These are phyloP conservation scores for Eudorina sp. DNA, from an alignment of 139 green algal species.

Conservation along the genomic window DNA sequence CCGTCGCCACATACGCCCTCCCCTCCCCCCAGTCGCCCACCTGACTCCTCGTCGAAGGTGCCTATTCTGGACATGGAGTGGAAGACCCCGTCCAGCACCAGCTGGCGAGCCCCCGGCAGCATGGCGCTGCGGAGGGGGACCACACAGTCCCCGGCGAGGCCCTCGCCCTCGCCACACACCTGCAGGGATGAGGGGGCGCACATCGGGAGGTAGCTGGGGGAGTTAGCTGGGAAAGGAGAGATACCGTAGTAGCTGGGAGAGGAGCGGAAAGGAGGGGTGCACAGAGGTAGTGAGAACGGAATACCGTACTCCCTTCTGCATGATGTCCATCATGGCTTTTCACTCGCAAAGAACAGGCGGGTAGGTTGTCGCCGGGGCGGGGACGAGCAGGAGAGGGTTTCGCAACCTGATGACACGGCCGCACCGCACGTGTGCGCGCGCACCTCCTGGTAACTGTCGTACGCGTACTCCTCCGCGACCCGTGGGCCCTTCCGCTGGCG, in stretches of 20 bases:
- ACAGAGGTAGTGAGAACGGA: too few species aligned
- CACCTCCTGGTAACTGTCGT: conserved; percentile 65
- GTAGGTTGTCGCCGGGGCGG: too few species aligned
- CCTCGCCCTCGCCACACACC: conserved; percentile 63
- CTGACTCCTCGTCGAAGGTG: conserved; percentile 68
- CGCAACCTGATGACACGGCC: not conserved
- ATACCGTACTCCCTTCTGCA: too few species aligned
- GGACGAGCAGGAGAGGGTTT: too few species aligned
- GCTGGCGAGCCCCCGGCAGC: conserved; percentile 69
- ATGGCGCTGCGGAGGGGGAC: conserved; percentile 74
- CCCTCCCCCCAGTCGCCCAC: conserved; percentile 44
- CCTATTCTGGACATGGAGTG: conserved; percentile 76
- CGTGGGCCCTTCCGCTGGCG: conserved; percentile 23
- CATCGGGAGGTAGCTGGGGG: too few species aligned
- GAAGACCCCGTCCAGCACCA: conserved; percentile 79
- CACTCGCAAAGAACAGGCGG: too few species aligned
- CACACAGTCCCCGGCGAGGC: conserved; percentile 76
- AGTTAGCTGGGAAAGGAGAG: too few species aligned
- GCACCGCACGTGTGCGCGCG: not conserved
- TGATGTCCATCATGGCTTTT: too few species aligned
- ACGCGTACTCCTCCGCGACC: conserved; percentile 61
- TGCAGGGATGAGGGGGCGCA: not conserved
- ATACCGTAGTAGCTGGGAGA: too few species aligned
- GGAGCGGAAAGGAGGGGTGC: too few species aligned
- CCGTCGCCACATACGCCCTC: not conserved